phyloP scores from a whole-genome alignment of 495 filamentous ascomycete species.

The Lentithecium fluviatile region DNA sequence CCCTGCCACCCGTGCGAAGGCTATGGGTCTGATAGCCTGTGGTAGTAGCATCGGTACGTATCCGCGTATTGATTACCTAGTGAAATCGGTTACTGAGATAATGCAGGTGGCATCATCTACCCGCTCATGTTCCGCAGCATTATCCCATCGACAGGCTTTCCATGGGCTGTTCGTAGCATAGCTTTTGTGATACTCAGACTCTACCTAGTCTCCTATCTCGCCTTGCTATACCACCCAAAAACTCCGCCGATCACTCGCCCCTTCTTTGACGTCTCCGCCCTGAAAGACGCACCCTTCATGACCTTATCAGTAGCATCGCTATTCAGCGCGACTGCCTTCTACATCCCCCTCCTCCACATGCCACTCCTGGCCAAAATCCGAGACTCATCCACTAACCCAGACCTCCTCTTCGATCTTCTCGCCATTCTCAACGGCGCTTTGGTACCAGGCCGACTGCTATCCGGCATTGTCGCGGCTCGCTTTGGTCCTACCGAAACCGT shows the following conservation, averaged over 20 bases:
- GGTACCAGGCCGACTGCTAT: not conserved
- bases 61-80: not conserved
- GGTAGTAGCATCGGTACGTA: slow-evolving; percentile 14
- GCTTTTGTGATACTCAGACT: slow-evolving; percentile 9
- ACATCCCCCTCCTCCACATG: slow-evolving; percentile 15
- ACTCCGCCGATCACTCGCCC: slow-evolving; percentile 1
- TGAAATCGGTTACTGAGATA: not conserved
- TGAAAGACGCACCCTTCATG: slow-evolving; percentile 15
- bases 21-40: slow-evolving; percentile 6
- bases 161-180: slow-evolving; percentile 10
- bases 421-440: not conserved
- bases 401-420: not conserved
- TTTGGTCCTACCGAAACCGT: not conserved
- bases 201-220: slow-evolving; percentile 7
- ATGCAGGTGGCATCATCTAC: slow-evolving; percentile 12
- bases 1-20: slow-evolving; percentile 3
- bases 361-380: not conserved
- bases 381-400: not conserved
- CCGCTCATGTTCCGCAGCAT: slow-evolving; percentile 13
- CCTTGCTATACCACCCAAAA: slow-evolving; percentile 1
- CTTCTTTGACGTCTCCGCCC: slow-evolving; percentile 12
- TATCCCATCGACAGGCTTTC: not conserved
- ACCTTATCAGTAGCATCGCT: slow-evolving; percentile 5
- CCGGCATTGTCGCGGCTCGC: not conserved
- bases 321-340: slow-evolving; percentile 19